Base-by-base conservation (phyloP, 2,329 filamentous ascomycete genomes). In the Ceratocystiopsis minuta region DNA sequence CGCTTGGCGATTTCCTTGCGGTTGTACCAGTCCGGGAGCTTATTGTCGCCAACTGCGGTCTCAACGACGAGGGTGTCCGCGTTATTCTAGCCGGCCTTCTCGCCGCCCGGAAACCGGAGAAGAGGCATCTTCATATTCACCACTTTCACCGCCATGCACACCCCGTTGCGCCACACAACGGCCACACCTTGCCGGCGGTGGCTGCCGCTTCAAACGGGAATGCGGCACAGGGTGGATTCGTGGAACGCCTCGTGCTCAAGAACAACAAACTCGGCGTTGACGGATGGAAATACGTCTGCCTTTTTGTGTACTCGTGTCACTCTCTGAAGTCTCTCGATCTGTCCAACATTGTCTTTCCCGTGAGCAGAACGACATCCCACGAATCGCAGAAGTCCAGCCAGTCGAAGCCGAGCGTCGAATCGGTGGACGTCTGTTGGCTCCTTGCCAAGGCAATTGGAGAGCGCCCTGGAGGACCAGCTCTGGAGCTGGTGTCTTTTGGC, bases 1-100 rank as follows among this genome's bases (percentile, higher is more conserved):
- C 90, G 0, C 67, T 98, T 2, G 84, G 87, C 39, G 90, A 98
- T 56, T 98, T 88, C 66, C 67, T 98, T 35, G 88, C 90, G 6
- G 77, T 98, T 7, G 88, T 96, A 0, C 88, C 90, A 0, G 78
- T 96, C 3, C 80, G 82, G 50, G 85, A 92, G 53, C 61, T 98
- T 0, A 67, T 92, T 7, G 61, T 96, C 42, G 87, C 95, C 53
- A 84, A 92, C 54, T 88, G 85, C 46, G 82, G 85, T 6, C 61
- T 98, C 34, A 83, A 72, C 1, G 87, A 96, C 52, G 86, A 93
- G 56, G 85, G 85, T 4, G 65, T 95, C 7, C 73, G 90, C 16
- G 80, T 93, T 16, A 75, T 96, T 36, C 69, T 98, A 11, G 84
- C 87, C 1, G 88, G 85, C 4, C 65, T 98, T 2, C 64, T 95